Conservation (phyloP, 2,329 filamentous ascomycete genomes). For the Herpotrichia juniperi region DNA sequence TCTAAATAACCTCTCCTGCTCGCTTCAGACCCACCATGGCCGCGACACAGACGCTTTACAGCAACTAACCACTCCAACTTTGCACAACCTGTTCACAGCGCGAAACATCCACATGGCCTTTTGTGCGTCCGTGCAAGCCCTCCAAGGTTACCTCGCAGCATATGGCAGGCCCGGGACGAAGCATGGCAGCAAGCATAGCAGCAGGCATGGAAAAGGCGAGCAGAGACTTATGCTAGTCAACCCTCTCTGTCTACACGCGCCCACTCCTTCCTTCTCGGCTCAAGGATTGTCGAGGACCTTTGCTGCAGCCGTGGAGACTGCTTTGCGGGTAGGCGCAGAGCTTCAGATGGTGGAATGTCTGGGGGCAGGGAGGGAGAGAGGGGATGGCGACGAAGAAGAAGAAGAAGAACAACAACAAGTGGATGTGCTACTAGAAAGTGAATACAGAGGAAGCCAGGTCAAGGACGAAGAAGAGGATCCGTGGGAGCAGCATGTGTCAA, state of each 20-base stretch:
- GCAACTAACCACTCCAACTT: constrained; percentile 65
- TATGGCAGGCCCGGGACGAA: constrained; percentile 41
- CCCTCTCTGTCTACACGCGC: constrained; percentile 68
- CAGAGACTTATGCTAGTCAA: constrained; percentile 67
- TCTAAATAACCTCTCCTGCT: constrained; percentile 61
- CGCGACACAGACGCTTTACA: constrained; percentile 17
- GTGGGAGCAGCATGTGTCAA: constrained; percentile 55
- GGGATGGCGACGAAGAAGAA: constrained; percentile 62
- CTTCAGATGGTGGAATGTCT: constrained; percentile 52
- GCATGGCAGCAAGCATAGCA: constrained; percentile 16
- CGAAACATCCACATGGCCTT: constrained; percentile 74
- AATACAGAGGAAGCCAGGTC: constrained; percentile 3
- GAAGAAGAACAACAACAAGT: constrained; percentile 70
- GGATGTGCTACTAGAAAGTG: constrained; percentile 45
- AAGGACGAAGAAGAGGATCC: constrained; percentile 27
- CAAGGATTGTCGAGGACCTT: constrained; percentile 71
- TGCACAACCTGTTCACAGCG: constrained; percentile 72
- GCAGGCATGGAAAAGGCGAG: background rate
- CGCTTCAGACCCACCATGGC: constrained; percentile 45
- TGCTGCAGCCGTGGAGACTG: constrained; percentile 68
- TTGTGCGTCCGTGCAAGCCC: constrained; percentile 74
- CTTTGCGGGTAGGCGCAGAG: constrained; percentile 42
- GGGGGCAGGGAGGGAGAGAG: constrained; percentile 60
- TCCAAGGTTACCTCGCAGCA: constrained; percentile 76
- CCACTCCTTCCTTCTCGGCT: constrained; percentile 75